A percentile compares a stretch with the other conserved stretches of the same genome.
Evolutionary conservation across 2,329 filamentous ascomycete genomes (phyloP).

Genomic region (Xylariaceae sp.): DNA sequence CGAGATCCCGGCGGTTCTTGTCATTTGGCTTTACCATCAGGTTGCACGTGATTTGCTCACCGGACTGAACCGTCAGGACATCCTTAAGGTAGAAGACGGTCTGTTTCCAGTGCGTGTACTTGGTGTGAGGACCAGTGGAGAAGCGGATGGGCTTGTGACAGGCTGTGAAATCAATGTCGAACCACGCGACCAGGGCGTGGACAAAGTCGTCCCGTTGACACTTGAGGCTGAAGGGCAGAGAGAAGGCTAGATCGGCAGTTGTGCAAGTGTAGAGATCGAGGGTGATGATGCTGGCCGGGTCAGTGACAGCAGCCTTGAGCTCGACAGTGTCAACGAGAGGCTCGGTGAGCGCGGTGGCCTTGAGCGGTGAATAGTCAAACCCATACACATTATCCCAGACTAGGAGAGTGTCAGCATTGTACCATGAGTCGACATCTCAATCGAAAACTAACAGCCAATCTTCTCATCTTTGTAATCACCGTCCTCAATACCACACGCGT

Average conservation of each 20-base stretch:
- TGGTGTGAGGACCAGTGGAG: constrained; percentile 95
- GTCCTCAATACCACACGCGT: constrained; percentile 94
- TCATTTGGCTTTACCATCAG: constrained; percentile 84
- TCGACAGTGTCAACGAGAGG: constrained; percentile 97
- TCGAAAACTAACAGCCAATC: constrained; percentile 78
- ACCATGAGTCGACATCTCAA: no score
- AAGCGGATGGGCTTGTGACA: constrained; percentile 98
- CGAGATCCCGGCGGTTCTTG: constrained; percentile 91
- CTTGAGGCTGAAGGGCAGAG: constrained; percentile 70
- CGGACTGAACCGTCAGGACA: constrained; percentile 85
- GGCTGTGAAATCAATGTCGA: constrained; percentile 96
- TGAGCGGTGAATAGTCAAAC: constrained; percentile 93
- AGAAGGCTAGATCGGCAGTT: constrained; percentile 79
- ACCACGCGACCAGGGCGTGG: constrained; percentile 96
- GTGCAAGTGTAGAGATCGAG: constrained; percentile 93
- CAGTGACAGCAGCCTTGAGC: constrained; percentile 93
- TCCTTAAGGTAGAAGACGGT: constrained; percentile 97
- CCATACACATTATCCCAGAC: constrained; percentile 99
- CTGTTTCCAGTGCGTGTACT: constrained; percentile 99
- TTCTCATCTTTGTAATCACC: constrained; percentile 99
- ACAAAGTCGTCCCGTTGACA: constrained; percentile 89
- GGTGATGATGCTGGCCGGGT: constrained; percentile 79
- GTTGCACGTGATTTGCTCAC: constrained; percentile 72
- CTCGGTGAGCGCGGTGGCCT: constrained; percentile 89
- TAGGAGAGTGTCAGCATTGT: constrained; percentile 39